Evolutionary conservation across 257 asterid species (phyloP).

Genomic region (Penstemon newberryi): DNA sequence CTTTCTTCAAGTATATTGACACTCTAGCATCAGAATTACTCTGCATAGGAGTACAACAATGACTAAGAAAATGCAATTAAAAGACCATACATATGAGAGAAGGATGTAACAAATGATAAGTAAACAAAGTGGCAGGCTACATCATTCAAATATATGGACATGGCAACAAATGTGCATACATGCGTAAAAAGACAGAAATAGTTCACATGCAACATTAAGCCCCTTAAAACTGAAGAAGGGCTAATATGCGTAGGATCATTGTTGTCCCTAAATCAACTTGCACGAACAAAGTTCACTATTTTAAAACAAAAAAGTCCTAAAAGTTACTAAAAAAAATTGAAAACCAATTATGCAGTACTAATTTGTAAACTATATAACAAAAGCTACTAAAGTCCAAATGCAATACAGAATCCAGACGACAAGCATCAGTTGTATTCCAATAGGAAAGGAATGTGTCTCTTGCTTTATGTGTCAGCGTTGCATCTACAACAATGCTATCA

Average conservation of each 20-base stretch:
- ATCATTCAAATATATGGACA: conserved; percentile 15
- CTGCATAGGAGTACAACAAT: conserved; percentile 45
- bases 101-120: conserved; percentile 17
- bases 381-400: conserved; percentile 15
- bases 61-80: conserved; percentile 25
- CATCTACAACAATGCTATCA: conserved; percentile 6
- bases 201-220: conserved; percentile 10
- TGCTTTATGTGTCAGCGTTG: neutral
- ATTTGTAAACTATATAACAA: neutral
- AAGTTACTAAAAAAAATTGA: neutral
- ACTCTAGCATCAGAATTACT: conserved; percentile 59
- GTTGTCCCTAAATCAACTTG: neutral
- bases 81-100: conserved; percentile 7
- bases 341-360: conserved; percentile 9
- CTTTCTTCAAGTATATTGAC: conserved; percentile 61
- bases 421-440: neutral
- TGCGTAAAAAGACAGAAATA: neutral
- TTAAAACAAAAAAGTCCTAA: neutral
- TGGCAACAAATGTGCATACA: neutral
- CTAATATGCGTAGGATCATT: neutral
- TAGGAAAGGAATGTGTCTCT: neutral
- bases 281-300: neutral
- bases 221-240: conserved; percentile 10
- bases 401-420: neutral
- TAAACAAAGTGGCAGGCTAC: conserved; percentile 8